Evolutionary conservation across 495 filamentous ascomycete species (phyloP), one percentile per base, ranked within the genome.

Genomic region (Tuber brumale): DNA sequence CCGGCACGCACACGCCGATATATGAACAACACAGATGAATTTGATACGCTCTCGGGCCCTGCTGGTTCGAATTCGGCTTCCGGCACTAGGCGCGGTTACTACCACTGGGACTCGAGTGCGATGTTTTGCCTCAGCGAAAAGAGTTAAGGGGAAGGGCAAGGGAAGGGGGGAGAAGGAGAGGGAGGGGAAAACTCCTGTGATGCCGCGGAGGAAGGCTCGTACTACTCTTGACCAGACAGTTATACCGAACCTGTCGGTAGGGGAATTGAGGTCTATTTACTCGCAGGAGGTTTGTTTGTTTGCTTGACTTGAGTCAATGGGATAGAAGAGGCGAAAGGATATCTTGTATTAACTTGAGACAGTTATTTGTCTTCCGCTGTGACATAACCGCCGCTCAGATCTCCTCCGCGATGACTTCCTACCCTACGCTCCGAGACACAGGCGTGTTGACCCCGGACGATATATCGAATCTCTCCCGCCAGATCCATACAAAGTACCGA

Each of bases 331-430:
- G 51, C 3, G 0, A 4, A 19, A 7, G 31, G 6, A 35, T 27
- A 66, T 35, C 31, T 31, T 35, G 27, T 66, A 19, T 66, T 66
- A 66, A 66, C 69, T 66, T 35, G 42, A 37, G n/a, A 39, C 41
- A 83, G 81, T 70, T 84, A 21, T 83, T 84, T 41, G 81, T 81
- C 39, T 84, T 84, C 77, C 82, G 83, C 69, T 81, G 82, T 57
- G 80, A 84, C 51, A 71, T 83, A 39, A 77, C 73, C 0, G 80
- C 82, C 0, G 72, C 82, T 9, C 82, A 83, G 27, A 75, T 83
- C 23, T 57, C 72, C 12, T 66, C 77, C 7, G 82, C 82, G 9
- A 83, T 83, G 82, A 57, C 44, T 16, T 74, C 79, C 23, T 83
- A 83, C 74, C 72, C 76, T 19, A 79, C 77, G 57, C 81, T 83